Base-by-base conservation (phyloP, 495 filamentous ascomycete genomes). In the Aspergillus incahuasiensis region DNA sequence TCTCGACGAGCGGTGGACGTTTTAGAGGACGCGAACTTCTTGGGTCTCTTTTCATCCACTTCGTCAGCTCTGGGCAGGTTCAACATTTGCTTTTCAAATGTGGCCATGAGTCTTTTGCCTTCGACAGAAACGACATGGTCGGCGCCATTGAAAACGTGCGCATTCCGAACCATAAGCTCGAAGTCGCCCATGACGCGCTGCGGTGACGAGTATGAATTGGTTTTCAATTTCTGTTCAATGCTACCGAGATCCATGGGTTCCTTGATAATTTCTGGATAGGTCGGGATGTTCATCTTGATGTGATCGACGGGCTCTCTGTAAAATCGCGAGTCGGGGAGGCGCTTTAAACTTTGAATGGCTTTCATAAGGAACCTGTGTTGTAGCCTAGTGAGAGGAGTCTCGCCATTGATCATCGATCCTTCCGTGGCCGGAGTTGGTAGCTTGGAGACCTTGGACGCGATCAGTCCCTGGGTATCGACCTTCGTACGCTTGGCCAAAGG, bases 171-270 rank as follows among this genome's bases (percentile, higher is more conserved):
- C 64, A 98, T 84, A 38, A 86, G 77, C 42, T 83, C 67, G 25
- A 96, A 78, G 61, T 97, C 95, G 15, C 75, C 71, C 34, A 85
- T 75, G 62, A 92, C 82, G 15, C 78, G 84, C 41, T 86, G 79
- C 3, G 89, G 69, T 8, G 75, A 78, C 6, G 63, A 45, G 64
- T 97, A 97, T 45, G 77, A 66, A 41, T 79, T 74, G n/a, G 74
- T 74, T 60, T 87, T 90, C 6, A 97, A 71, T 58, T 89, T 91
- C 35, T 81, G 72, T 60, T 97, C 94, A 65, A 97, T 89, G 2
- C 84, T 86, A 44, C 76, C 77, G 12, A 98, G 78, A 66, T 97
- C 94, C 78, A 92, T 90, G 0, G 92, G 91, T 0, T 83, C 77
- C 19, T 80, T 79, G 57, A 98, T 81, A 59, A 89, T 81, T 3